phyloP scores from a whole-genome alignment of 768 basidiomycete genomes.

The Phaeolepiota aurea region DNA sequence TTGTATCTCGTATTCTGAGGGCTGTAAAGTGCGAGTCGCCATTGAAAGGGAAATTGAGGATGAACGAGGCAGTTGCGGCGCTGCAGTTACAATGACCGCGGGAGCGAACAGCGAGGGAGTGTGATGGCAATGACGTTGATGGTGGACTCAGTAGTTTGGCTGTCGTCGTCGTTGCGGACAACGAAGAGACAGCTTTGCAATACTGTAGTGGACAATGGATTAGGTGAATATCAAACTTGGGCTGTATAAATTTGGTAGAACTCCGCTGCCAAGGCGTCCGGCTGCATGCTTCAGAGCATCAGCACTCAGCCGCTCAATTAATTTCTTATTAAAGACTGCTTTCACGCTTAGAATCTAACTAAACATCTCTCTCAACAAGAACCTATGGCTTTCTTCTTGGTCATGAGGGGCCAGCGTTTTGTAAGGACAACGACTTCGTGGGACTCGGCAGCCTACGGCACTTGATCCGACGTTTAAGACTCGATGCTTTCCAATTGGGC shows the following conservation, averaged over 20 bases:
- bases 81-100: conserved; percentile 1
- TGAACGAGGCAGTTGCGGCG: not conserved
- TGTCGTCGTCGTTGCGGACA: not conserved
- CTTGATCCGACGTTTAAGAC: not conserved
- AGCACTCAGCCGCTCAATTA: not conserved
- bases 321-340: too few species aligned
- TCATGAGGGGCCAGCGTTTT: too few species aligned
- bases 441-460: not conserved
- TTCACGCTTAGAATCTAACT: too few species aligned
- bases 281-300: too few species aligned
- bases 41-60: conserved; percentile 15
- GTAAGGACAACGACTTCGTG: too few species aligned
- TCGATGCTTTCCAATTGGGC: not conserved
- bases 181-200: not conserved
- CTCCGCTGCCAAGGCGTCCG: not conserved
- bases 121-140: not conserved
- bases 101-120: conserved; percentile 3
- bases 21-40: conserved; percentile 50
- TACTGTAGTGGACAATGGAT: not conserved
- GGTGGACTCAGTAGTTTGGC: not conserved
- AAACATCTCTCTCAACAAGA: too few species aligned
- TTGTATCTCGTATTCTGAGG: conserved; percentile 78
- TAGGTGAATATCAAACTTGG: not conserved
- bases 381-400: too few species aligned
- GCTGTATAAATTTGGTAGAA: not conserved